phyloP scores from a whole-genome alignment of 169 alveolate species.

The Theileria sp. region DNA sequence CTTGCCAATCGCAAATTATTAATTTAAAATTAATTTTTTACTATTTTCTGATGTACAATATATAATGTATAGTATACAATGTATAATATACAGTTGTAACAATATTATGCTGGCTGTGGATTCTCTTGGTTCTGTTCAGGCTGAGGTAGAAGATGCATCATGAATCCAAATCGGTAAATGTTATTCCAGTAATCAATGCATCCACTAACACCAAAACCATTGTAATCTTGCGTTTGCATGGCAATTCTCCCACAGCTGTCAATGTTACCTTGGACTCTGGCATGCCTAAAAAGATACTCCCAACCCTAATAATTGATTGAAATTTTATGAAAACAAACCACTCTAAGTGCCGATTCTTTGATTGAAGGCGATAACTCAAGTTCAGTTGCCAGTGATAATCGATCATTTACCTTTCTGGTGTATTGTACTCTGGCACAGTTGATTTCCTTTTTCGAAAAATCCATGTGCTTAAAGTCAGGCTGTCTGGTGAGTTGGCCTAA shows the following conservation, averaged over 20 bases:
- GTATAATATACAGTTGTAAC: not conserved
- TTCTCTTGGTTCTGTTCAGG: conserved; percentile 49
- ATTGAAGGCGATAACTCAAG: conserved; percentile 80
- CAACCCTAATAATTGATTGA: conserved; percentile 75
- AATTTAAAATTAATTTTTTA: conserved; percentile 6
- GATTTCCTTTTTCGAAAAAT: conserved; percentile 70
- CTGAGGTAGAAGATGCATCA: conserved; percentile 88
- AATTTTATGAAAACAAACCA: conserved; percentile 10
- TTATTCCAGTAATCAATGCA: conserved; percentile 84
- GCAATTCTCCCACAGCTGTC: conserved; percentile 87
- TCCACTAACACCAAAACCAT: conserved; percentile 88
- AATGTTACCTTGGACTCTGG: conserved; percentile 88
- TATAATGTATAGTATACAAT: not conserved
- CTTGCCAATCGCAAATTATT: conserved; percentile 61
- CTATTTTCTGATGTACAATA: not conserved
- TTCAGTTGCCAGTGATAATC: conserved; percentile 88
- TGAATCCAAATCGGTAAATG: conserved; percentile 86
- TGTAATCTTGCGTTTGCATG: conserved; percentile 84
- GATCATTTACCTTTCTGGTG: conserved; percentile 79
- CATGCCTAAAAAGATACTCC: conserved; percentile 89
- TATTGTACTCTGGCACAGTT: conserved; percentile 77
- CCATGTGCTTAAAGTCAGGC: conserved; percentile 83
- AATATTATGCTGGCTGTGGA: conserved; percentile 24
- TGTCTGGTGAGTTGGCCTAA: conserved; percentile 74
- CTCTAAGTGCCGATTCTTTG: conserved; percentile 75